Evolutionary conservation across 768 basidiomycete species (phyloP).

Genomic region (Pulveroboletus ravenelii): DNA sequence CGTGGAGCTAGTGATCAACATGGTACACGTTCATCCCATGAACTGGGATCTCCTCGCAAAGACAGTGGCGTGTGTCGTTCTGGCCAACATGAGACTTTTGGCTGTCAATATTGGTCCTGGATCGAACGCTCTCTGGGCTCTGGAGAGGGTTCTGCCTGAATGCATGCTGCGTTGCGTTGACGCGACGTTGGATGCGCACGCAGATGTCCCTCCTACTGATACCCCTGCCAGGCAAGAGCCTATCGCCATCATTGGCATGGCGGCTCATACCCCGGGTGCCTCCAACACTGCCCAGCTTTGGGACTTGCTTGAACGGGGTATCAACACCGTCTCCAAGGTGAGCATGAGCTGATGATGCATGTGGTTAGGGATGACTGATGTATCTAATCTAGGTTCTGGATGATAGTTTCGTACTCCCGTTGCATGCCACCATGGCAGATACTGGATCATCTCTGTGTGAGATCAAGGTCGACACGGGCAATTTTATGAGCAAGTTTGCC

Average conservation of each 20-base stretch:
- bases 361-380: neutral
- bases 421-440: slow-evolving; percentile 29
- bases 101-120: slow-evolving; percentile 52
- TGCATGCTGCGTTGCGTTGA: slow-evolving; percentile 14
- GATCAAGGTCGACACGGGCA: slow-evolving; percentile 53
- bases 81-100: slow-evolving; percentile 20
- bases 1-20: slow-evolving; percentile 35
- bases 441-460: slow-evolving; percentile 32
- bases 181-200: slow-evolving; percentile 8
- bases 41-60: slow-evolving; percentile 46
- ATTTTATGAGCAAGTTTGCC: slow-evolving; percentile 55
- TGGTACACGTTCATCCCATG: slow-evolving; percentile 45
- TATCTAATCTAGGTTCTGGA: slow-evolving; percentile 48
- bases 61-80: slow-evolving; percentile 20
- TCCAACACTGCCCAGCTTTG: slow-evolving; percentile 45
- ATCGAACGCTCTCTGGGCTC: slow-evolving; percentile 34
- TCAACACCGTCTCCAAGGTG: slow-evolving; percentile 56
- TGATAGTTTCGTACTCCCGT: slow-evolving; percentile 47
- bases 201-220: neutral
- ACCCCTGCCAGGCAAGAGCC: slow-evolving; percentile 37
- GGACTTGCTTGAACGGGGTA: slow-evolving; percentile 53
- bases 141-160: slow-evolving; percentile 34
- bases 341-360: slow-evolving; percentile 2
- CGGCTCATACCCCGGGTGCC: slow-evolving; percentile 52
- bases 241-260: slow-evolving; percentile 73